Percentiles rank a stretch among this genome's conserved stretches.
Conservation (phyloP, 2,329 filamentous ascomycete genomes). For the Keithomyces neogunnii region DNA sequence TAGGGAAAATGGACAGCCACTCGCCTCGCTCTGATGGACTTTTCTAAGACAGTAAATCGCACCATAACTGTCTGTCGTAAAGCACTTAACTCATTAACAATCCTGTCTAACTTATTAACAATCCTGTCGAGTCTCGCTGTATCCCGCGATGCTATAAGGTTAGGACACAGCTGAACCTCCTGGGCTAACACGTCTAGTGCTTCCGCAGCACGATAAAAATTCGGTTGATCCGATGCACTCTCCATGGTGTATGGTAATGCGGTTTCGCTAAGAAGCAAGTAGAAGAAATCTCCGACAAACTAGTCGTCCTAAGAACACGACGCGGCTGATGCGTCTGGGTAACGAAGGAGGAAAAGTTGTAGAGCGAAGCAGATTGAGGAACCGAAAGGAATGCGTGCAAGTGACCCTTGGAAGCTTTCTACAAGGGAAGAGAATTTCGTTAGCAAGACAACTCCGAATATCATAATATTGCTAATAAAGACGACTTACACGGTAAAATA, state of each 20-base stretch:
- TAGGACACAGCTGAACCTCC: not conserved
- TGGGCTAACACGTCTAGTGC: not conserved
- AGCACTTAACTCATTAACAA: not conserved
- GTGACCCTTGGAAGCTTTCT: not conserved
- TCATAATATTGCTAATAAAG: no score
- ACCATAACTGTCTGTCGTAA: not conserved
- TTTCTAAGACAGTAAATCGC: not conserved
- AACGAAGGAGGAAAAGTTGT: not conserved
- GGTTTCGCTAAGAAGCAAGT: no score
- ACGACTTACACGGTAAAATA: no score
- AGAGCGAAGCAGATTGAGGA: constrained; percentile 1
- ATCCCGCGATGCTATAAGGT: not conserved
- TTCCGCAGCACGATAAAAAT: not conserved
- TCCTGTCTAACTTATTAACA: not conserved
- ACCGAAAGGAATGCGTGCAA: constrained; percentile 5
- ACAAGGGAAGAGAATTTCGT: not conserved
- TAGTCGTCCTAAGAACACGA: no score
- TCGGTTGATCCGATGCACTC: not conserved
- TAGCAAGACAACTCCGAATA: not conserved
- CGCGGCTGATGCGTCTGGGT: no score
- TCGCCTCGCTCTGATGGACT: not conserved
- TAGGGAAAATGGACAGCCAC: not conserved
- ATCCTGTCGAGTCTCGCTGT: not conserved
- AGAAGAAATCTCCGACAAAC: no score
- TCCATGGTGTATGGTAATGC: not conserved